Percentiles rank a stretch among this genome's conserved stretches.
These are phyloP conservation scores for Euphorbia pulcherrima DNA, from an alignment of 345 rosid species.

Conservation along the genomic window DNA sequence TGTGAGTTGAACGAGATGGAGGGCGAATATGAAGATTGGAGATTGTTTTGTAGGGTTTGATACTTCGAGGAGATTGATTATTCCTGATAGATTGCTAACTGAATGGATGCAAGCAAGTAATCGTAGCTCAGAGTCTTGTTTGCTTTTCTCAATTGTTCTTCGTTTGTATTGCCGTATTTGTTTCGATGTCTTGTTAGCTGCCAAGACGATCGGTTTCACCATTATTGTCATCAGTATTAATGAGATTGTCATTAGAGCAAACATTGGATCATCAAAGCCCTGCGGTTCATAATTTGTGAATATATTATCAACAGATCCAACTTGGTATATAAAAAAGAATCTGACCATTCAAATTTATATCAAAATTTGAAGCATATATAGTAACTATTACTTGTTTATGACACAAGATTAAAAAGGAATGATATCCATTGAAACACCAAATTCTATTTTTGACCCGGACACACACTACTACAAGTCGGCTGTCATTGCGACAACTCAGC, in stretches of 20 bases:
- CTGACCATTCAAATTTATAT: no score
- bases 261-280: conserved; percentile 12
- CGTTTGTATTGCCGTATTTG: conserved; percentile 22
- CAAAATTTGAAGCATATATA: no score
- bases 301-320: no score
- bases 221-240: conserved; percentile 11
- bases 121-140: conserved; percentile 31
- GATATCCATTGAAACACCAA: no score
- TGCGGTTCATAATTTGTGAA: background rate
- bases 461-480: no score
- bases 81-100: conserved; percentile 4
- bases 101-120: conserved; percentile 12
- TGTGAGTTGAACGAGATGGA: conserved; percentile 55
- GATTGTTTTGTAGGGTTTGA: conserved; percentile 8
- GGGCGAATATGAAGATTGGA: conserved; percentile 29
- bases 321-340: no score
- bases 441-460: no score
- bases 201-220: conserved; percentile 33
- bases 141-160: conserved; percentile 38
- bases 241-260: conserved; percentile 5
- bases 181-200: conserved; percentile 29
- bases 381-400: no score
- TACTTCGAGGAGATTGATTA: conserved; percentile 12
- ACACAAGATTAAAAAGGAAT: no score
- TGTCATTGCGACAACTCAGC: no score